These are phyloP conservation scores for Nyctanthes arbortristis DNA, from an alignment of 257 asterid genomes.

Conservation along the genomic window DNA sequence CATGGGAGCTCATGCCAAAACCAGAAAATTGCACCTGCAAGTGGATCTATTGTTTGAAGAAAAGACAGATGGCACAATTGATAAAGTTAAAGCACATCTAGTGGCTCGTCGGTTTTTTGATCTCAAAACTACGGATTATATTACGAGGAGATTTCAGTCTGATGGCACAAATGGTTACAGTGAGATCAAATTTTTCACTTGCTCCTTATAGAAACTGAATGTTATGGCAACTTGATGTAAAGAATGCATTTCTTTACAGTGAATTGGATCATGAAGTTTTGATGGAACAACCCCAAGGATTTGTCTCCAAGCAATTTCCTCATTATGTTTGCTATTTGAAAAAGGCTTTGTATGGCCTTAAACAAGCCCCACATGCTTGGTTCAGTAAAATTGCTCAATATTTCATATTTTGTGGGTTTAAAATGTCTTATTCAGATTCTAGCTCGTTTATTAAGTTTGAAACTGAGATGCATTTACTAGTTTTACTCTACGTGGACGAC, in stretches of 20 bases:
- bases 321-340: constrained; percentile 17
- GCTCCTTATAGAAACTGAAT: constrained; percentile 3
- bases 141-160: constrained; percentile 20
- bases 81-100: background rate
- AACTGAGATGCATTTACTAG: constrained; percentile 10
- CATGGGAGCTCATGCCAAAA: constrained; percentile 2
- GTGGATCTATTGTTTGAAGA: constrained; percentile 22
- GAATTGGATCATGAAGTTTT: background rate
- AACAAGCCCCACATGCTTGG: constrained; percentile 26
- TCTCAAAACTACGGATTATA: constrained; percentile 23
- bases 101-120: constrained; percentile 16
- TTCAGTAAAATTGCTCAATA: constrained; percentile 20
- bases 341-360: constrained; percentile 23
- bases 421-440: constrained; percentile 9
- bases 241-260: background rate
- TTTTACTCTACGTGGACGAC: constrained; percentile 16
- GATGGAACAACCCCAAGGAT: constrained; percentile 9
- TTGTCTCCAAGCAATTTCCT: background rate
- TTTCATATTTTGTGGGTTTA: constrained; percentile 22
- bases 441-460: constrained; percentile 14
- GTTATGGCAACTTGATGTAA: constrained; percentile 17
- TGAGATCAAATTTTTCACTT: background rate
- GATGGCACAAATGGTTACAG: constrained; percentile 5
- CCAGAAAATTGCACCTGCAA: constrained; percentile 15
- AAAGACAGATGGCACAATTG: background rate